Base-by-base conservation (phyloP, 441 rosid species). In the Kokia cookei region DNA sequence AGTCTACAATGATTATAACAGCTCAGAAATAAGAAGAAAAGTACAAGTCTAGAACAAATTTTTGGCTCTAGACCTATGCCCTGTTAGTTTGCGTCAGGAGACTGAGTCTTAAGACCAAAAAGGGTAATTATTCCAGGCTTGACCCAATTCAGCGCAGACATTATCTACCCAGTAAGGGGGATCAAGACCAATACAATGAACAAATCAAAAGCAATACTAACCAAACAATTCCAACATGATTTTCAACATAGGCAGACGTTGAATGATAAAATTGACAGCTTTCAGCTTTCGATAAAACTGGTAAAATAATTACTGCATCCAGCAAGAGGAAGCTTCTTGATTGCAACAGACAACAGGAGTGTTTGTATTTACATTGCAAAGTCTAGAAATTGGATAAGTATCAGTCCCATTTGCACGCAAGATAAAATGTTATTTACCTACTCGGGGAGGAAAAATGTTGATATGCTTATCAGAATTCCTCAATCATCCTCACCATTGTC, bases 401-500 rank as follows among this genome's bases (percentile, higher is more conserved):
- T 7, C 7, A 58, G 62, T 59, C 64, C 64, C 64, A 57, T 26
- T 67, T 57, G 15, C 58, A 47, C 12, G 2, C 35, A 15, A 48
- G 50, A 50, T 15, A 3, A 26, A 32, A 27, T 11, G 10, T 2
- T n/a, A 68, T 29, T 32, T 27, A 68, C 26, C 60, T 29, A 29
- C n/a, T 45, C 2, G 6, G 45, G 59, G 59, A 51, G 29, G 59
- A 50, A 65, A 65, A 65, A 10, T 2, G 4, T 5, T 50, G 10
- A n/a, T 15, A n/a, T 15, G 5, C 43, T 8, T 55, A 27, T 48
- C 71, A n/a, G 10, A 68, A 75, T 48, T 65, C 74, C 73, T 87
- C 88, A 89, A 57, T 90, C 95, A 42, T 93, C 97, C 17, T 87
- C 97, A 53, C 81, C 82, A 48, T 88, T 86, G 60, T 75, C 90